Percentiles rank a stretch among this genome's conserved stretches.
Conservation (phyloP, 805 yeast species). For the Metschnikowia noctiluminum region DNA sequence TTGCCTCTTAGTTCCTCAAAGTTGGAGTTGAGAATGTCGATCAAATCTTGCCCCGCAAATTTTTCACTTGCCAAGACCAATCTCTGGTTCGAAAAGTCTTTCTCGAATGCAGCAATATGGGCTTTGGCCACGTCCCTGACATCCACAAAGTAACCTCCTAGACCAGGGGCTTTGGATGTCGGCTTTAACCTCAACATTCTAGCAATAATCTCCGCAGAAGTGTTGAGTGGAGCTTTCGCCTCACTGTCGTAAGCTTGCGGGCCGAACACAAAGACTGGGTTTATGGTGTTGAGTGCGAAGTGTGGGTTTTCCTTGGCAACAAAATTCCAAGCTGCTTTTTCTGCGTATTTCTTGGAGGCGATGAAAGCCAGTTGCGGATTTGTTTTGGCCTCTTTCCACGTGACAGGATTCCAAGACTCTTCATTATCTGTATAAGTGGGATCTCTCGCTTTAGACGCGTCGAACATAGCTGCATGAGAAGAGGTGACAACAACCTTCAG, state of each 20-base stretch:
- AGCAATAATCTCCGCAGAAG: slow-evolving; percentile 39
- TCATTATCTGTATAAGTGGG: slow-evolving; percentile 31
- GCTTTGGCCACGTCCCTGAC: slow-evolving; percentile 24
- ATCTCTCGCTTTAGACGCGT: slow-evolving; percentile 27
- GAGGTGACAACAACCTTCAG: slow-evolving; percentile 13
- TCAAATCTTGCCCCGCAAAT: slow-evolving; percentile 28
- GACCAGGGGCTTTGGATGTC: slow-evolving; percentile 19
- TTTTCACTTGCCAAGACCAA: slow-evolving; percentile 25
- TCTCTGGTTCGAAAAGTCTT: slow-evolving; percentile 24
- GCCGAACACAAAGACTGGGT: slow-evolving; percentile 25
- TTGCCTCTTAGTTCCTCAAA: slow-evolving; percentile 36
- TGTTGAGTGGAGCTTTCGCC: slow-evolving; percentile 32
- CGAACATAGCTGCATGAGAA: slow-evolving; percentile 13
- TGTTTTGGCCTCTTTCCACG: slow-evolving; percentile 41
- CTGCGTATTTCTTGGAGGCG: slow-evolving; percentile 31
- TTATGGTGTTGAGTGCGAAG: slow-evolving; percentile 35
- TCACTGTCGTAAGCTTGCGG: slow-evolving; percentile 26
- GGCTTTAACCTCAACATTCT: slow-evolving; percentile 31
- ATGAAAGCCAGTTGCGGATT: slow-evolving; percentile 33
- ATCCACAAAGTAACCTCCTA: slow-evolving; percentile 22
- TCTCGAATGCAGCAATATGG: slow-evolving; percentile 18
- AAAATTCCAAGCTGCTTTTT: slow-evolving; percentile 37
- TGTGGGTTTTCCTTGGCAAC: slow-evolving; percentile 26
- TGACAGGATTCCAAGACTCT: slow-evolving; percentile 48
- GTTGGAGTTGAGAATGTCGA: slow-evolving; percentile 38